A percentile compares a stretch with the other conserved stretches of the same genome.
phyloP scores from a whole-genome alignment of 2,329 filamentous ascomycete species.

The Cladosporium phlei region DNA sequence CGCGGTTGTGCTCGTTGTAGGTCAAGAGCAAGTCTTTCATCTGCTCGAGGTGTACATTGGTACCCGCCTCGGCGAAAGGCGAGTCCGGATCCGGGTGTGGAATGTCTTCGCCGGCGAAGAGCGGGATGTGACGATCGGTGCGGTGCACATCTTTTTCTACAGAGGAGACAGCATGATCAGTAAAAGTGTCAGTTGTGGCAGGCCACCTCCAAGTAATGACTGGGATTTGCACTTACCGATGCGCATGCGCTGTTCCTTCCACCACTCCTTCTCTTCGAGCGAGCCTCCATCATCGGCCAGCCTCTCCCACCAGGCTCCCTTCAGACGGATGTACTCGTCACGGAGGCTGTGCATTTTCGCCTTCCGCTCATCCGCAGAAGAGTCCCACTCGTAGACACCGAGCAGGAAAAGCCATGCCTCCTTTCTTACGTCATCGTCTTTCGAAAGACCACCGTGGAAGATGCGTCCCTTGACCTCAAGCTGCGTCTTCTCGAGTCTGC shows the following conservation, averaged over 20 bases:
- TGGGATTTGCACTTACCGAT: slow-evolving; percentile 65
- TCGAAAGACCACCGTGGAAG: slow-evolving; percentile 86
- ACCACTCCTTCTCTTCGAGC: slow-evolving; percentile 84
- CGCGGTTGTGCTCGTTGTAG: slow-evolving; percentile 96
- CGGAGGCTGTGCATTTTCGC: slow-evolving; percentile 77
- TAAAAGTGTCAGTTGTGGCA: slow-evolving; percentile 18
- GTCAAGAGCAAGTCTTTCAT: slow-evolving; percentile 99
- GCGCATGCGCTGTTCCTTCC: slow-evolving; percentile 86
- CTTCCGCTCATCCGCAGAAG: slow-evolving; percentile 76
- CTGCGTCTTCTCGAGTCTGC: slow-evolving; percentile 70
- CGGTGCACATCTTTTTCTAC: slow-evolving; percentile 97
- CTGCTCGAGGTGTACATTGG: slow-evolving; percentile 96
- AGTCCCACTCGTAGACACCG: slow-evolving; percentile 90
- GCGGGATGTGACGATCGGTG: slow-evolving; percentile 89
- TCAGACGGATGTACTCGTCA: slow-evolving; percentile 90
- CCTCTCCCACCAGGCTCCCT: slow-evolving; percentile 93
- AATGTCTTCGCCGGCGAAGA: slow-evolving; percentile 93
- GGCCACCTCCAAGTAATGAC: slow-evolving; percentile 1
- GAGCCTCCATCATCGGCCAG: slow-evolving; percentile 77
- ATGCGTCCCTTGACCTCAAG: slow-evolving; percentile 97
- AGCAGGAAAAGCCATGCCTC: slow-evolving; percentile 95
- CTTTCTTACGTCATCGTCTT: slow-evolving; percentile 87
- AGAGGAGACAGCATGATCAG: slow-evolving; percentile 47
- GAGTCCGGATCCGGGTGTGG: slow-evolving; percentile 95
- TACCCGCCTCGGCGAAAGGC: slow-evolving; percentile 86